Evolutionary conservation across 495 filamentous ascomycete species (phyloP).

Genomic region (Echria macrotheca): DNA sequence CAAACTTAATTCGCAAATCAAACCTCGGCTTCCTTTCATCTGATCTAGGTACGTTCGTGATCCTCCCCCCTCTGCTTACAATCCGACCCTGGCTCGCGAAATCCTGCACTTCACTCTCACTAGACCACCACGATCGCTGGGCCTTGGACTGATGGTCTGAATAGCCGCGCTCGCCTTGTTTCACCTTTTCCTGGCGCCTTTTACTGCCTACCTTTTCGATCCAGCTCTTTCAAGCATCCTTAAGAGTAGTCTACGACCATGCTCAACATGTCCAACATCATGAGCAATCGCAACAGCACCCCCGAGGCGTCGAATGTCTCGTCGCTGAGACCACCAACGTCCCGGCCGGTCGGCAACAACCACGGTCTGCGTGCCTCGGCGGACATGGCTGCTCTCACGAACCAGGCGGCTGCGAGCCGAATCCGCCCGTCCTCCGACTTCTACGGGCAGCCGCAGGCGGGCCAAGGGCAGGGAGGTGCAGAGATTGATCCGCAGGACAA

Average conservation of each 20-base stretch:
- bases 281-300: constrained; percentile 95
- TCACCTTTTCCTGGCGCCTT: constrained; percentile 30
- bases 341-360: constrained; percentile 69
- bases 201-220: constrained; percentile 12
- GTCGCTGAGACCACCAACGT: constrained; percentile 82
- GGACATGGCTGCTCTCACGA: constrained; percentile 85
- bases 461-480: constrained; percentile 51
- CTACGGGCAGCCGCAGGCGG: constrained; percentile 67
- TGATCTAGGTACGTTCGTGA: constrained; percentile 11
- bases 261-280: constrained; percentile 61
- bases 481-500: constrained; percentile 83
- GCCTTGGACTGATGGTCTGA: constrained; percentile 23
- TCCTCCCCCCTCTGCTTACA: no score
- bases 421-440: constrained; percentile 95
- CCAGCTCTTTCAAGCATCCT: neutral
- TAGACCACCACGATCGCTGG: constrained; percentile 20
- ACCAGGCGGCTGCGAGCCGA: constrained; percentile 67
- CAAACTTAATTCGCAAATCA: constrained; percentile 7
- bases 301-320: constrained; percentile 80
- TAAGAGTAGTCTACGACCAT: constrained; percentile 25
- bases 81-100: no score
- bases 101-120: constrained; percentile 17
- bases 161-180: constrained; percentile 29
- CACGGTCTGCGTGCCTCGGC: constrained; percentile 92
- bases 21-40: constrained; percentile 2